Base-by-base conservation (phyloP, 176 grass and related monocot genomes). In the Dactylis glomerata region DNA sequence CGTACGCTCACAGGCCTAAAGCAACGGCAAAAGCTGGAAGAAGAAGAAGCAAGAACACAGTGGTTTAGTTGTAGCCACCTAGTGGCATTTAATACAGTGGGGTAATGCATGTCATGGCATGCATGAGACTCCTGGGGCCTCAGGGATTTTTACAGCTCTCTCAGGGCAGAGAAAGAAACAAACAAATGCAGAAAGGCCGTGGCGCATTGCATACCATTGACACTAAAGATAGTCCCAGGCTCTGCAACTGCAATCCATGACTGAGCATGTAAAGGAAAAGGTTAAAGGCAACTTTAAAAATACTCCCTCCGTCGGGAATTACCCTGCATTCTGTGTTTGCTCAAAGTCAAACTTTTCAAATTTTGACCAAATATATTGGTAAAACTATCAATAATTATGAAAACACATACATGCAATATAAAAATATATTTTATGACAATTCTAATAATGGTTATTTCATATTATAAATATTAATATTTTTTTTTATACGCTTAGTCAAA, bases 241-340 rank as follows among this genome's bases (percentile, higher is more conserved):
- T 26, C 20, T 56, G 15, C 55, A 12, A 46, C 20, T 56, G 15
- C 55, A 12, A 46, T 33, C 19, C 62, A 47, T 49, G 77, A 15
- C 22, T 46, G 59, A 55, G 58, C 47, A 9, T 38, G 30, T 3
- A 23, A 66, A 16, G 62, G 22, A n/a, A 77, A 87, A 59, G 62
- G 86, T 83, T 80, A 70, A 77, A 70, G 59, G 10, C 49, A 36
- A 17, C 73, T 82, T 50, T 71, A 50, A 77, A n/a, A n/a, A n/a
- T n/a, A n/a, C n/a, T n/a, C n/a, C n/a, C n/a, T n/a, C n/a, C n/a
- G n/a, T n/a, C n/a, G n/a, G n/a, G n/a, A n/a, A n/a, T n/a, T n/a
- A n/a, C n/a, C n/a, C n/a, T n/a, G n/a, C n/a, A n/a, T n/a, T n/a
- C n/a, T n/a, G n/a, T n/a, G n/a, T n/a, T n/a, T n/a, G n/a, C n/a